phyloP scores from a whole-genome alignment of 202 grass and related monocot genomes.

The Sporobolus alterniflorus region DNA sequence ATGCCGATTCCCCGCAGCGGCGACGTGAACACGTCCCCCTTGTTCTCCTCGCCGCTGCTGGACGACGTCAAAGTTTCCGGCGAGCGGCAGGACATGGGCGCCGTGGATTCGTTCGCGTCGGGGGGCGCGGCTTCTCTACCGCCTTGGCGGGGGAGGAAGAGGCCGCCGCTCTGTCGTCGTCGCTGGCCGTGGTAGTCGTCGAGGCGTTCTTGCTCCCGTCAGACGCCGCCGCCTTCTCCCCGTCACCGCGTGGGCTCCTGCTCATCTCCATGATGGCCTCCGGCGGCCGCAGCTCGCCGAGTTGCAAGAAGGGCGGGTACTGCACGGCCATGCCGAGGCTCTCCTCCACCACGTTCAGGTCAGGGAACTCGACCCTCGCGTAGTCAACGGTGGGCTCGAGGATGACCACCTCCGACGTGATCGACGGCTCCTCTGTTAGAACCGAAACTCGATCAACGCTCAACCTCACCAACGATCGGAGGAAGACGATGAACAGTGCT shows the following conservation, averaged over 20 bases:
- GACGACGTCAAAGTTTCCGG: conserved; percentile 75
- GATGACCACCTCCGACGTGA: conserved; percentile 82
- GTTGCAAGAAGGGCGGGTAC: conserved; percentile 80
- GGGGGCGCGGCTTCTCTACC: not conserved
- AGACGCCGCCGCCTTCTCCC: conserved; percentile 16
- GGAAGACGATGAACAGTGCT: too few relatives aligned
- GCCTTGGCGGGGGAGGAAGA: conserved; percentile 4
- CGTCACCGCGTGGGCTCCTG: conserved; percentile 22
- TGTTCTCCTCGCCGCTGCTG: conserved; percentile 28
- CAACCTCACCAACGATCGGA: too few relatives aligned
- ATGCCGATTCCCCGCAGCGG: conserved; percentile 58
- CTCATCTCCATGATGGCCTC: conserved; percentile 36
- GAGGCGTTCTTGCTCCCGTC: conserved; percentile 59
- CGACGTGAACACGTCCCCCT: conserved; percentile 52
- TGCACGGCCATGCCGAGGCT: conserved; percentile 80
- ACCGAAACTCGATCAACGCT: too few relatives aligned
- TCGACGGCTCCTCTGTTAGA: too few relatives aligned
- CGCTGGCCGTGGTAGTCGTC: conserved; percentile 58
- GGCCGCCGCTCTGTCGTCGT: conserved; percentile 51
- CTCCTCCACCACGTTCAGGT: conserved; percentile 61
- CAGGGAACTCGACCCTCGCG: conserved; percentile 58
- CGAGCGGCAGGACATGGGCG: conserved; percentile 2
- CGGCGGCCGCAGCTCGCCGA: not conserved
- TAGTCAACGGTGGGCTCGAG: conserved; percentile 56
- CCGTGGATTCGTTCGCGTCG: not conserved